Evolutionary conservation across 2,329 filamentous ascomycete genomes (phyloP), one percentile per base, ranked within the genome.

Genomic region (Zymoseptoria crescenta): DNA sequence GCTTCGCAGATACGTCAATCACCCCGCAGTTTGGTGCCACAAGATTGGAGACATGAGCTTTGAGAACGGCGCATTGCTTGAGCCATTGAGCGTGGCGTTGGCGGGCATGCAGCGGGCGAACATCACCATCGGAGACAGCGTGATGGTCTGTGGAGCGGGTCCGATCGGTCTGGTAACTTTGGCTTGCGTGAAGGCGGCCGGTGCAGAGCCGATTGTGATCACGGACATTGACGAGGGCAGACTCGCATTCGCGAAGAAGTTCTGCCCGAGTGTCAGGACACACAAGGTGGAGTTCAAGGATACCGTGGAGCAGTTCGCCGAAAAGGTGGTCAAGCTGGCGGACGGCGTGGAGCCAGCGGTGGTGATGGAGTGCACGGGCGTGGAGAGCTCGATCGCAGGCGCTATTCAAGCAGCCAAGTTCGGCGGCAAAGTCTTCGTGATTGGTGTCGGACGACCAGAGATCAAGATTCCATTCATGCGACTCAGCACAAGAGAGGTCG

Each of bases 381-480:
- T 96, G 16, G 92, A 96, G 80, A 90, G 86, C 76, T 92, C 87
- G 74, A 88, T 97, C 69, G 84, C 85, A 5, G 82, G 89, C 28
- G 91, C 91, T 56, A 93, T 96, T 73, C 94, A 92, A 83, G 87
- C 89, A 8, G 84, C 88, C 73, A 95, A 93, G 77, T 97, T 97
- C 70, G 94, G 93, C 65, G 93, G 94, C 68, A 96, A 95, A 77
- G 93, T 97, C 56, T 97, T 97, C 72, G 88, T 97, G 64, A 95
- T 96, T 65, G 93, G 93, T 49, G 92, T 97, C 2, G 94, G 93
- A 66, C 93, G 89, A 81, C 92, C 94, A 74, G 90, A 96, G 80
- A 94, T 97, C 80, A 91, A 84, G 75, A 88, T 97, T 64, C 93
- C 93, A 28, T 97, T 97, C 75, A 96, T 96, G 93, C 80, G 91